Base-by-base conservation (phyloP, 768 basidiomycete genomes). In the Tulasnella sp. region DNA sequence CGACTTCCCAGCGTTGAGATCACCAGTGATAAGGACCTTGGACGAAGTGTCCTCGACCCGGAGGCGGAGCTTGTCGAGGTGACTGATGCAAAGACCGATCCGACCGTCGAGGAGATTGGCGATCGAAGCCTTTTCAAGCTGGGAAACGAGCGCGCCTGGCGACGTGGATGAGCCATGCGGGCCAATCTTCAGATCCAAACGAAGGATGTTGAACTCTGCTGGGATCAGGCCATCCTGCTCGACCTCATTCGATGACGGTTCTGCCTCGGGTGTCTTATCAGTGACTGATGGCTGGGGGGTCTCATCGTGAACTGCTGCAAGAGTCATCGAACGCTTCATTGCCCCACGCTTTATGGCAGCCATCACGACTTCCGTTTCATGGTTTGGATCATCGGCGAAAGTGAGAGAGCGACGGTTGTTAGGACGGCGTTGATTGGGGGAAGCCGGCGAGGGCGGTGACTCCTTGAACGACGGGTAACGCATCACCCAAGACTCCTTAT, bases 1-100 rank as follows among this genome's bases (percentile, higher is more conserved):
- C 19, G 92, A 96, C 73, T 99, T 99, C 66, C 96, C 96, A 34
- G 96, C 87, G 70, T 99, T 99, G 60, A 99, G 78, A 69, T 99
- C 96, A 61, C 96, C 96, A 22, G 96, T 98, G 60, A 99, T 92
- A 63, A 99, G 82, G 51, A 99, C 92, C 70, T 96, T 91, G 66
- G 92, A 94, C 0, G 90, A 87, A 4, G 84, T 91, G 70, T 97
- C 93, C 69, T 87, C 77, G 12, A 98, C 83, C 42, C 96, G 89
- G 51, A 80, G 77, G 31, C 85, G 84, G 62, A 99, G 84, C 65
- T 85, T 86, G 61, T 85, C 79, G 61, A 98, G 80, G 68, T 97
- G 92, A 22, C 77, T 76, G 57, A 88, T 71, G 21, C 91, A 80
- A 22, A 81, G 71, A 15, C 74, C 74, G 65, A 99, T 81, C 41